Base-by-base conservation (phyloP, 139 green algal species). In the Spirogloea muscicola region DNA sequence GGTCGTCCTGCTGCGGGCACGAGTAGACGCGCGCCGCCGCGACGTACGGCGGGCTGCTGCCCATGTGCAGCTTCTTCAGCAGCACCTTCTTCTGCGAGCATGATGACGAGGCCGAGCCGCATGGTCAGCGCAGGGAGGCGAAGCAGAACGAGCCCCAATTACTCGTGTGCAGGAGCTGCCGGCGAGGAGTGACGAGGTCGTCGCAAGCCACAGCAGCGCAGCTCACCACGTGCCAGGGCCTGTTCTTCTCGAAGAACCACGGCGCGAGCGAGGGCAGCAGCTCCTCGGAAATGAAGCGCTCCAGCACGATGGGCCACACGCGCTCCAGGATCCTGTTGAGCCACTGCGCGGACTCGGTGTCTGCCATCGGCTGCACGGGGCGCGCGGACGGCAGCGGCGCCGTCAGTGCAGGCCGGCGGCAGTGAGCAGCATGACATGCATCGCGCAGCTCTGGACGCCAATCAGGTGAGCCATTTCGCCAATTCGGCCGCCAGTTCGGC, bases 241-340 rank as follows among this genome's bases (percentile, higher is more conserved):
- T 77, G 68, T 74, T 75, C 36, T 58, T 52, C 2, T 77, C 68
- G 3, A 77, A 71, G 58, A 77, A 77, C 57, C 55, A 77, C 4
- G 68, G 68, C 3, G 64, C 64, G 10, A 77, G 34, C 6, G 58
- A 25, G 13, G 68, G 68, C 9, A 76, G 33, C 31, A 77, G 21
- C 36, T 46, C 38, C 0, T 73, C 21, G 4, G 55, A 55, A 57
- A 77, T 25, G n/a, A 77, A 25, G 44, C 31, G 42, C 58, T 71
- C 58, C 31, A 77, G 58, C 21, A 77, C 74, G 1, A 71, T 21
- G 55, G 68, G 68, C 68, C 68, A 77, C 25, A 72, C 36, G 34
- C 68, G 33, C 44, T 55, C 25, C 55, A 77, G 25, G 13, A 77
- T 4, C 10, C 16, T 58, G 58, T 77, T 77, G 1, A 77, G 36